These are phyloP conservation scores for Apiosordaria backusii DNA, from an alignment of 495 filamentous ascomycete genomes.

Conservation along the genomic window DNA sequence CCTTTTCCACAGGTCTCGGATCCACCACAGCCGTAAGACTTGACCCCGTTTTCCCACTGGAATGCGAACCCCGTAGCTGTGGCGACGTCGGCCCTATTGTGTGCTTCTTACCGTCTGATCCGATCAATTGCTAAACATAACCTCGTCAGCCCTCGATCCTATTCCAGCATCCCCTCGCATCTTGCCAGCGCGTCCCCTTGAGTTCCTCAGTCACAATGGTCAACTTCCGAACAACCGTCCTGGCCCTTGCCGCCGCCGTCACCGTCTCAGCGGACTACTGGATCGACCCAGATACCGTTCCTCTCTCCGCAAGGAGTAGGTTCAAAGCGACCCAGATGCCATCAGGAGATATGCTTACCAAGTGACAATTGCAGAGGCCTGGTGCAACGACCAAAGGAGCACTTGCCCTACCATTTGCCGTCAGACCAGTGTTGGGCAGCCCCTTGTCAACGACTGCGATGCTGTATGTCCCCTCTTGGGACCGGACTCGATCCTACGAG, in stretches of 20 bases:
- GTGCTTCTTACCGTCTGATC: background rate
- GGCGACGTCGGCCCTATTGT: constrained; percentile 7
- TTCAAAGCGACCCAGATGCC: constrained; percentile 11
- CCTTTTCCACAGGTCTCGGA: constrained; percentile 14
- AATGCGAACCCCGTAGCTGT: constrained; percentile 7
- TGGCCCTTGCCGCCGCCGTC: constrained; percentile 46
- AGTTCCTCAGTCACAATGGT: constrained; percentile 38
- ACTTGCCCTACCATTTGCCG: constrained; percentile 77
- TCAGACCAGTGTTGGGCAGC: constrained; percentile 53
- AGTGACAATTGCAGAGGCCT: constrained; percentile 48
- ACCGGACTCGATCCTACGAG: background rate
- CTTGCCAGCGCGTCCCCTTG: background rate
- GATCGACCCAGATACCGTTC: constrained; percentile 61
- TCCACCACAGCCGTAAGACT: constrained; percentile 3
- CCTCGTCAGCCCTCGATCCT: background rate
- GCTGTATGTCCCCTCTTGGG: constrained; percentile 55
- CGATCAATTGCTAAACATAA: background rate
- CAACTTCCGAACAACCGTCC: constrained; percentile 41
- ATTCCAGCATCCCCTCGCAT: background rate
- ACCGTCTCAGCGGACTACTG: constrained; percentile 45
- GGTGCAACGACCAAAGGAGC: constrained; percentile 65
- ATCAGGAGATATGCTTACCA: constrained; percentile 23
- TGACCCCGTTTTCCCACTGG: constrained; percentile 4
- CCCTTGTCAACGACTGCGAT: constrained; percentile 63
- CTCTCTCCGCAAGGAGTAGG: constrained; percentile 41